These are phyloP conservation scores for Fusarium algeriense DNA, from an alignment of 2,329 filamentous ascomycete genomes.

Conservation along the genomic window DNA sequence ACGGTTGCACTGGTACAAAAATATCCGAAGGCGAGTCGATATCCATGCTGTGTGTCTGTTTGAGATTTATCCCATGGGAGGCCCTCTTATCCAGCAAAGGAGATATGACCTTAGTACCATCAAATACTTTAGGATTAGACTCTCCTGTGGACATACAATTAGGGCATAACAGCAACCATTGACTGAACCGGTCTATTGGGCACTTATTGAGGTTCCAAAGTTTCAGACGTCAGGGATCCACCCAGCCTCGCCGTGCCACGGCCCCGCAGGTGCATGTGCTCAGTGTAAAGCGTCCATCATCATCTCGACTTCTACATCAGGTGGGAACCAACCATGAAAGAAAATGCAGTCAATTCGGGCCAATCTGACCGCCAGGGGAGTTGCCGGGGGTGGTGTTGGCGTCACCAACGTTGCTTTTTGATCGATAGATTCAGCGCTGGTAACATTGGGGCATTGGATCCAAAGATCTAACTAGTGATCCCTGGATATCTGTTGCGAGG, in stretches of 20 bases:
- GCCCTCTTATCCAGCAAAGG: not conserved
- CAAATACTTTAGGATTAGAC: not conserved
- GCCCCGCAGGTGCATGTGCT: conserved; percentile 45
- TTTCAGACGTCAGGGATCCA: conserved; percentile 45
- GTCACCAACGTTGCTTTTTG: conserved; percentile 40
- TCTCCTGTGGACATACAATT: conserved; percentile 46
- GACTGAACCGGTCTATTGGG: conserved; percentile 44
- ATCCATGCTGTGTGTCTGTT: conserved; percentile 9
- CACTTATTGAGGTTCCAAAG: conserved; percentile 38
- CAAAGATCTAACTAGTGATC: conserved; percentile 30
- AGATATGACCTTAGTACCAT: not conserved
- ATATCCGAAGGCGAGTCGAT: conserved; percentile 15
- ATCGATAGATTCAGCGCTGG: conserved; percentile 39
- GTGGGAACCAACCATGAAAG: conserved; percentile 36
- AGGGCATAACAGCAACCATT: conserved; percentile 45
- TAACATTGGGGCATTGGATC: conserved; percentile 9
- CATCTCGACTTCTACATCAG: conserved; percentile 42
- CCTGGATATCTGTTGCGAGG: conserved; percentile 27
- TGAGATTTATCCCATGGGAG: conserved; percentile 5
- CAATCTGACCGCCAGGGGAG: conserved; percentile 36
- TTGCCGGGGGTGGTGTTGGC: not conserved
- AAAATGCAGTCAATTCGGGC: conserved; percentile 31
- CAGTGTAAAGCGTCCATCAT: conserved; percentile 39
- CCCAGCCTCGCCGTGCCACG: conserved; percentile 46
- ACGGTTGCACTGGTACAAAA: conserved; percentile 27